These are phyloP conservation scores for Galeopsis tetrahit DNA, from an alignment of 257 asterid genomes.

Conservation along the genomic window DNA sequence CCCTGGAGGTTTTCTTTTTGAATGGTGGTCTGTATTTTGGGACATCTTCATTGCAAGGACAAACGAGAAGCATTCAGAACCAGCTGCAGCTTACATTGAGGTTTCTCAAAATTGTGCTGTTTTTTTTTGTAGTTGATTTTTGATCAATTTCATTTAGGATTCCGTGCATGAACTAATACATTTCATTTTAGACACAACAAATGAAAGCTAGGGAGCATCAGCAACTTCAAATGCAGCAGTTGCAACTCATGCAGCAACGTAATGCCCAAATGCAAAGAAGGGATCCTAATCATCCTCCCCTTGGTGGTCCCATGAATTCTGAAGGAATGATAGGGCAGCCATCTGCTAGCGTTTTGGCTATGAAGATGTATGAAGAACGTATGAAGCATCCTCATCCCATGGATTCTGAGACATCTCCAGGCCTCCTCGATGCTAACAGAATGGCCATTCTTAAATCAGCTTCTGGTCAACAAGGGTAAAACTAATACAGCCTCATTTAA, in stretches of 20 bases:
- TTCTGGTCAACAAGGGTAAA: constrained; percentile 90
- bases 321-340: constrained; percentile 97
- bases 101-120: constrained; percentile 46
- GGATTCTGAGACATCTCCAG: constrained; percentile 90
- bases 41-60: constrained; percentile 98
- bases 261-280: constrained; percentile 89
- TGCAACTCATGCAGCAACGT: constrained; percentile 96
- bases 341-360: constrained; percentile 90
- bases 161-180: neutral
- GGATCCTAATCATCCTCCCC: constrained; percentile 91
- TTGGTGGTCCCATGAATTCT: constrained; percentile 82
- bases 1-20: constrained; percentile 98
- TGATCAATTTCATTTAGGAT: constrained; percentile 11
- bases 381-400: constrained; percentile 89
- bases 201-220: constrained; percentile 95
- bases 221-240: constrained; percentile 95
- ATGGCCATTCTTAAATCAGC: constrained; percentile 95
- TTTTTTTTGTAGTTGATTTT: constrained; percentile 22
- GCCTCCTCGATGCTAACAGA: constrained; percentile 86
- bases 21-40: constrained; percentile 99
- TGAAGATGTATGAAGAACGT: constrained; percentile 97
- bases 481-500: constrained; percentile 26
- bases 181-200: constrained; percentile 81
- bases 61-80: constrained; percentile 96
- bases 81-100: constrained; percentile 99